Evolutionary conservation across 495 filamentous ascomycete species (phyloP).

Genomic region (Tuber brumale): DNA sequence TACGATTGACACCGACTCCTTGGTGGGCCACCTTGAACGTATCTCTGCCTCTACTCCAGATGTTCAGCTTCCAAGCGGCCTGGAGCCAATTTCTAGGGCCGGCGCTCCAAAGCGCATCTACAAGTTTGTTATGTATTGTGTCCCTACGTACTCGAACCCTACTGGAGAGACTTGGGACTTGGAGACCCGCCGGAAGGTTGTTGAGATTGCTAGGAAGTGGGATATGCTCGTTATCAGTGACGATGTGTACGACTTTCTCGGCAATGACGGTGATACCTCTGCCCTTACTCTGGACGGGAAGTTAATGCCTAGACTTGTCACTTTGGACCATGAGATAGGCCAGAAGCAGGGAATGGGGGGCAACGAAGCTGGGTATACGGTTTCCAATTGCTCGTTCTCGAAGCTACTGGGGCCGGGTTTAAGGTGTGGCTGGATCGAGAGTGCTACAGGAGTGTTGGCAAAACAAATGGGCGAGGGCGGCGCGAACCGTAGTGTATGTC

Average conservation of each 20-base stretch:
- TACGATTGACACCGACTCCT: slow-evolving; percentile 25
- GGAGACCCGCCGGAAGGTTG: slow-evolving; percentile 54
- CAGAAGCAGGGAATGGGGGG: slow-evolving; percentile 41
- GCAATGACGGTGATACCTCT: slow-evolving; percentile 45
- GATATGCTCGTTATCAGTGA: slow-evolving; percentile 76
- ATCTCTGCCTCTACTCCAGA: slow-evolving; percentile 21
- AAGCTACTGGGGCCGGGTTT: slow-evolving; percentile 77
- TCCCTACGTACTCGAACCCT: slow-evolving; percentile 78
- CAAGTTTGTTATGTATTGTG: slow-evolving; percentile 73
- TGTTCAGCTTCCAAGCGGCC: slow-evolving; percentile 22
- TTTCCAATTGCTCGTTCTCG: slow-evolving; percentile 77
- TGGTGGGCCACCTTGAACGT: slow-evolving; percentile 11
- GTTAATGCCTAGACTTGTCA: slow-evolving; percentile 62
- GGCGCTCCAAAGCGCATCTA: slow-evolving; percentile 51
- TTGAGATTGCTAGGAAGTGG: slow-evolving; percentile 61
- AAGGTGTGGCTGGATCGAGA: slow-evolving; percentile 76
- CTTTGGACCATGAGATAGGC: slow-evolving; percentile 62
- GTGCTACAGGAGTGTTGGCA: slow-evolving; percentile 22
- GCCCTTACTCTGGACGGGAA: slow-evolving; percentile 50
- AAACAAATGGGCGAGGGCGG: slow-evolving; percentile 30
- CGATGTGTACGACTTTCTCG: slow-evolving; percentile 83
- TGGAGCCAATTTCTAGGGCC: slow-evolving; percentile 47
- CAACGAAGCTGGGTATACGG: slow-evolving; percentile 62
- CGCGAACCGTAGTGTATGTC: slow-evolving; percentile 34
- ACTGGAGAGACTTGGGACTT: slow-evolving; percentile 66